Conservation (phyloP, 495 filamentous ascomycete genomes). For the Penicillium daleae region DNA sequence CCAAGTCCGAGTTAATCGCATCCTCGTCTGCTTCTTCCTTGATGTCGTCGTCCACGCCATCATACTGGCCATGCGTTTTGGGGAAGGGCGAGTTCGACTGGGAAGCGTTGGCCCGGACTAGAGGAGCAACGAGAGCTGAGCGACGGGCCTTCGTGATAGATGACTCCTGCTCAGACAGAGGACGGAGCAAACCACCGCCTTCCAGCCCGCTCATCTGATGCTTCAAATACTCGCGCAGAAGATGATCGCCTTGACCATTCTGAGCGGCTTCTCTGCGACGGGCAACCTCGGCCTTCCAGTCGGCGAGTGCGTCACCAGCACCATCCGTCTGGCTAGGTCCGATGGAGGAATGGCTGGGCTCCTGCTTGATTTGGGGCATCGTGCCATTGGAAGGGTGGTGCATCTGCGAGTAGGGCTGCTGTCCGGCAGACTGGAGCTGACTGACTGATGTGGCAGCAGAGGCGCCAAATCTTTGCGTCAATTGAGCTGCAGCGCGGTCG, state of each 20-base stretch:
- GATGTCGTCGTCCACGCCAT: conserved; percentile 61
- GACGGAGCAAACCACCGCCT: conserved; percentile 80
- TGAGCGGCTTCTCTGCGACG: conserved; percentile 59
- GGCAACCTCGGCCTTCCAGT: conserved; percentile 63
- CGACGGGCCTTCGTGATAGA: conserved; percentile 24
- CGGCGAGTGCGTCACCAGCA: conserved; percentile 52
- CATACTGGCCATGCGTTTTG: conserved; percentile 53
- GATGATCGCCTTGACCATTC: conserved; percentile 59
- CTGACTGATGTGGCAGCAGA: conserved; percentile 72
- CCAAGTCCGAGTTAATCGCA: conserved; percentile 97
- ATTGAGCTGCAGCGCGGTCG: conserved; percentile 66
- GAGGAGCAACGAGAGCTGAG: conserved; percentile 14
- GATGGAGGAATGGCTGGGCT: conserved; percentile 48
- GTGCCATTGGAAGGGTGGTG: conserved; percentile 50
- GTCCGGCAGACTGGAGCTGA: conserved; percentile 57
- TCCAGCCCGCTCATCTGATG: conserved; percentile 71
- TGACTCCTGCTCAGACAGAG: conserved; percentile 48
- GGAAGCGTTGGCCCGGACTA: conserved; percentile 1
- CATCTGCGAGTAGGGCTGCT: conserved; percentile 49
- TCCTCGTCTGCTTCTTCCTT: conserved; percentile 83
- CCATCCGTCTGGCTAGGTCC: conserved; percentile 74
- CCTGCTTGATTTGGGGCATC: conserved; percentile 52
- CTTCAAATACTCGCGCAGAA: conserved; percentile 46
- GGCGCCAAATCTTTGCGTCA: conserved; percentile 72
- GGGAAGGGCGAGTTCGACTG: conserved; percentile 10